These are phyloP conservation scores for Beta macrorhiza DNA, from an alignment of 179 eudicot genomes.

Conservation along the genomic window DNA sequence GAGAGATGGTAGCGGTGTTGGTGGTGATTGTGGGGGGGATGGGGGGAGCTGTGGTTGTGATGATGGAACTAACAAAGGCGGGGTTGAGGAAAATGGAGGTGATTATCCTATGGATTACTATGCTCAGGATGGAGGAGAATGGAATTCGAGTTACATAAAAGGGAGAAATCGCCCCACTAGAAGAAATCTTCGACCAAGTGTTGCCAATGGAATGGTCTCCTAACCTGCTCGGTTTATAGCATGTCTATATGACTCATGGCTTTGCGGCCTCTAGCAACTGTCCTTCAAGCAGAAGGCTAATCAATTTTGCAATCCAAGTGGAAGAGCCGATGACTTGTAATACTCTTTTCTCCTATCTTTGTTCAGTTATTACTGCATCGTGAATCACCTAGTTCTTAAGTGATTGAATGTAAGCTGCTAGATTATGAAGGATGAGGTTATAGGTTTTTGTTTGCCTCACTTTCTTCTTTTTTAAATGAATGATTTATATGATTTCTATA, in stretches of 20 bases:
- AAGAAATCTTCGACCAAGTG: constrained; percentile 35
- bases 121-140: constrained; percentile 92
- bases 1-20: constrained; percentile 32
- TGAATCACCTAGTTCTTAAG: neutral
- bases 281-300: constrained; percentile 14
- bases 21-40: constrained; percentile 31
- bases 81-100: constrained; percentile 30
- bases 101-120: constrained; percentile 98
- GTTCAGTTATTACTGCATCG: constrained; percentile 5
- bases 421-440: neutral
- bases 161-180: constrained; percentile 46
- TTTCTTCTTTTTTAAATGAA: neutral
- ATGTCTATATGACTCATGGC: neutral
- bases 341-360: constrained; percentile 17
- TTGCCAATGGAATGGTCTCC: constrained; percentile 35
- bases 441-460: neutral
- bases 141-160: constrained; percentile 80
- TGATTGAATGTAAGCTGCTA: constrained; percentile 3
- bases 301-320: constrained; percentile 18
- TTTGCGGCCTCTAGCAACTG: neutral
- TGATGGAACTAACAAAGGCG: constrained; percentile 29
- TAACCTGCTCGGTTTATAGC: constrained; percentile 11
- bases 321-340: constrained; percentile 29
- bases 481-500: neutral
- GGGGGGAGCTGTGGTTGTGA: constrained; percentile 49